Conservation (phyloP, 2,329 filamentous ascomycete genomes). For the Colletotrichum musae region DNA sequence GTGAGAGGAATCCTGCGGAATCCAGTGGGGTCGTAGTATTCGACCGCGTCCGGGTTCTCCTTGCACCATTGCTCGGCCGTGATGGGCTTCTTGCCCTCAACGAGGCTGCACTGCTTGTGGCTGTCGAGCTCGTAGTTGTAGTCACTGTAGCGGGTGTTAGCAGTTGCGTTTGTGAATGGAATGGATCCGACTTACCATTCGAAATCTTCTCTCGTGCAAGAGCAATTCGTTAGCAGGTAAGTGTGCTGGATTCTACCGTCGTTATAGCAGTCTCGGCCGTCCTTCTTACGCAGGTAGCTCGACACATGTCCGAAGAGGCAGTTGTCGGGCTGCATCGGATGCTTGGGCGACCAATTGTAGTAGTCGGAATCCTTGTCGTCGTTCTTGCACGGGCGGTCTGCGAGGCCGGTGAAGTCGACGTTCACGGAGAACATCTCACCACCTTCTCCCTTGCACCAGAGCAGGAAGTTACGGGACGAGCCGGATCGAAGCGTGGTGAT, state of each 20-base stretch:
- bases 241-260: slow-evolving; percentile 78
- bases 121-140: slow-evolving; percentile 91
- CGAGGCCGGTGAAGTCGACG: slow-evolving; percentile 88
- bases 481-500: slow-evolving; percentile 93
- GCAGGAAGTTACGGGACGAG: slow-evolving; percentile 89
- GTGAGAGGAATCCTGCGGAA: slow-evolving; percentile 92
- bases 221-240: slow-evolving; percentile 83
- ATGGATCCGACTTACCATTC: slow-evolving; percentile 79
- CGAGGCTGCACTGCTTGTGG: slow-evolving; percentile 83
- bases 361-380: slow-evolving; percentile 76
- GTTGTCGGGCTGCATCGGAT: slow-evolving; percentile 82
- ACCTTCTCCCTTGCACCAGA: slow-evolving; percentile 80
- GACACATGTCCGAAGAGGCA: slow-evolving; percentile 95
- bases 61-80: slow-evolving; percentile 66
- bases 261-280: slow-evolving; percentile 86
- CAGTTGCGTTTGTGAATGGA: background rate
- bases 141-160: slow-evolving; percentile 70
- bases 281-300: slow-evolving; percentile 91
- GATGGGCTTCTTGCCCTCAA: slow-evolving; percentile 77
- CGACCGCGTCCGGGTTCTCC: slow-evolving; percentile 75
- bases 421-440: slow-evolving; percentile 81
- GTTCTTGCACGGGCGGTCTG: slow-evolving; percentile 79
- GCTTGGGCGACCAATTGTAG: slow-evolving; percentile 87
- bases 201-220: slow-evolving; percentile 87
- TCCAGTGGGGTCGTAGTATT: slow-evolving; percentile 88